Evolutionary conservation across 371 early-diverging fungal species (phyloP), one percentile per base, ranked within the genome.

Genomic region (Homolaphlyctis polyrhiza): DNA sequence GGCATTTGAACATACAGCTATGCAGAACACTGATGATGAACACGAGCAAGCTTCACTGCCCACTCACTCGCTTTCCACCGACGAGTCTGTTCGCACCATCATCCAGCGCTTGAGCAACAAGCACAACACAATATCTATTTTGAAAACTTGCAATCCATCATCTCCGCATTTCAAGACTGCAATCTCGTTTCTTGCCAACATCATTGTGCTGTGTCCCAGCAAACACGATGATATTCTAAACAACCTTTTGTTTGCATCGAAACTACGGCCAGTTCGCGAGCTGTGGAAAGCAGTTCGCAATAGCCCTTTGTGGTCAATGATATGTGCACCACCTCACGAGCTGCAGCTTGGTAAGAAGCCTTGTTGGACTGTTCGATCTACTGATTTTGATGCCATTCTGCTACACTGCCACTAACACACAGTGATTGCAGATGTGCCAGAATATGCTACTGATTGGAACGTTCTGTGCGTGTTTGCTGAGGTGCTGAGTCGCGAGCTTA

Each of bases 401-500:
- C 11, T 45, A 11, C 25, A 39, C 23, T 60, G 66, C 18, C 58
- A 66, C n/a, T 2, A 50, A n/a, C n/a, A n/a, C n/a, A 68, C 74
- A 75, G 52, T 8, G 39, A 39, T 21, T 14, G 52, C 52, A 6
- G 32, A 25, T 21, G 52, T 11, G 11, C 52, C 69, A 6, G 27
- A 16, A 13, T 58, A 68, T 52, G 59, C 39, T 4, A 71, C 68
- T 16, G 74, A 79, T 23, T 89, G 86, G 89, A 74, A 77, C n/a
- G 64, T 81, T 6, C 57, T 89, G 32, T 77, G 79, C 25, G 71
- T 93, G 14, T 71, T 93, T 16, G 86, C 87, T 54, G 93, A 93
- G 66, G 72, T 91, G 8, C 84, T 88, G 58, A 81, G 82, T 55
- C 82, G 87, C n/a, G 72, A 86, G 65, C 67, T 94, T 25, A 74